Base-by-base conservation (phyloP, 139 green algal species). In the Volvox africanus region DNA sequence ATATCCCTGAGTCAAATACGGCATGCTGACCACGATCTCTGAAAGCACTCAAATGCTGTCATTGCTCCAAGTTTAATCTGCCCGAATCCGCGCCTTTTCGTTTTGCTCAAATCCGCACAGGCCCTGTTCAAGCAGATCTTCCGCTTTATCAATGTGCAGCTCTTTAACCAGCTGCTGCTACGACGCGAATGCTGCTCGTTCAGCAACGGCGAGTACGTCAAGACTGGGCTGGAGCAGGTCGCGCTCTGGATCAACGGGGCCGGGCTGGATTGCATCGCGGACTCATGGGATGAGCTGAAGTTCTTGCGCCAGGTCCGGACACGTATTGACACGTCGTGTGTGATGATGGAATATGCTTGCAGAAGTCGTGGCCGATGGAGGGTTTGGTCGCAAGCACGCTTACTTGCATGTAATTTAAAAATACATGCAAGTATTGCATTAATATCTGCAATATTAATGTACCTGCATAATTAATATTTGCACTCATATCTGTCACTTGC, bases 141-240 rank as follows among this genome's bases (percentile, higher is more conserved):
- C 89, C 91, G 89, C 33, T 99, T 99, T 93, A 96, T 99, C 94
- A 99, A 99, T 93, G 98, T 99, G 89, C 96, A 99, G 95, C 97
- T 99, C 21, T 99, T 99, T 96, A 99, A 99, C 97, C 97, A 99
- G 95, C 95, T 99, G 93, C 96, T 99, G 95, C 97, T 99, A 93
- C 96, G 98, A 16, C 96, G 98, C 22, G 98, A 99, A 95, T 99
- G 98, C 98, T 99, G 98, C 96, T 99, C 97, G 36, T 99, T 99
- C 96, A 97, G 93, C 95, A 99, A 99, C 92, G 98, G 98, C 32
- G 98, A 99, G 97, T 99, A 99, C 93, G 98, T 99, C 32, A 99
- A 99, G 95, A 98, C 96, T 16, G 98, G 98, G 26, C 96, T 99
- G 61, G 95, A 94, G 22, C 96, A 99, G 93, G 96, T 99, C 89